Evolutionary conservation across 2,329 filamentous ascomycete species (phyloP).

Genomic region (Diaporthe sp.): DNA sequence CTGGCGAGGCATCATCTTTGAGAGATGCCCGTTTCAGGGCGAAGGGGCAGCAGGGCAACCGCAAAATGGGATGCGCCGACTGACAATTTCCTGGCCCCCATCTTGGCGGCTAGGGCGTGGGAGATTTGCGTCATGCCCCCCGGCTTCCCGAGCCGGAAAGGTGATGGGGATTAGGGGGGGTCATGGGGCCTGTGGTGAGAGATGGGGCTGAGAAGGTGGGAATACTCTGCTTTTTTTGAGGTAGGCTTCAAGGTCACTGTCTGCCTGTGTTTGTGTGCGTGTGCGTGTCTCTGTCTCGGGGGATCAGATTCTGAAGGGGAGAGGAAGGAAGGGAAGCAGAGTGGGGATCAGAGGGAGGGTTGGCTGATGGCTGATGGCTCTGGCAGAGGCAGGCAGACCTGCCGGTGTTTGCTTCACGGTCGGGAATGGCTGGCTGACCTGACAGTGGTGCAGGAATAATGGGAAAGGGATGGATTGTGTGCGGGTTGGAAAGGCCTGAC

Average conservation of each 20-base stretch:
- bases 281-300: neutral
- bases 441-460: neutral
- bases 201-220: neutral
- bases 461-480: neutral
- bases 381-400: neutral
- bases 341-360: neutral
- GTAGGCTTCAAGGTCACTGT: neutral
- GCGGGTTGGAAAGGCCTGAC: neutral
- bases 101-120: conserved; percentile 26
- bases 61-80: neutral
- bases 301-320: neutral
- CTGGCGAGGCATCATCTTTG: neutral
- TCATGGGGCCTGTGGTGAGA: no score
- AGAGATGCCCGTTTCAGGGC: neutral
- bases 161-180: neutral
- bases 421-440: neutral
- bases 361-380: neutral
- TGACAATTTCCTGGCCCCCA: conserved; percentile 22
- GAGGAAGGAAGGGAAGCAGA: neutral
- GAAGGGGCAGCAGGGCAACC: neutral
- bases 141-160: neutral
- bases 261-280: neutral
- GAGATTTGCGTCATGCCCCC: conserved; percentile 31
- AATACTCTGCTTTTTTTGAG: neutral
- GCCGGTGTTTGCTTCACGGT: neutral